Evolutionary conservation across 179 eudicot genomes (phyloP).

Genomic region (Heliamphora pulchella): DNA sequence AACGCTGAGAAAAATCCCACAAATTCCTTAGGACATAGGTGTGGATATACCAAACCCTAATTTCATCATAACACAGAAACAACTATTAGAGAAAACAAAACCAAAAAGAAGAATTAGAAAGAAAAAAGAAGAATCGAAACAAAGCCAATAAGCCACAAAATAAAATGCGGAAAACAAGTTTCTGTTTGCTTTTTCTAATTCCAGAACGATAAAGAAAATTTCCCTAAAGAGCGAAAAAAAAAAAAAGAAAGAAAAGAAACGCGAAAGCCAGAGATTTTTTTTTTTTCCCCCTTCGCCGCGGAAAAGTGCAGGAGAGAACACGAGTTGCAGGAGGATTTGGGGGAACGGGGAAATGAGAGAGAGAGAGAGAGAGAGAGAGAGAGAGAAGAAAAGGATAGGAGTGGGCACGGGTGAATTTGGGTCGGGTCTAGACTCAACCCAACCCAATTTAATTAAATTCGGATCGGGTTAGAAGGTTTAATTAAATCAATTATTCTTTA

Average conservation of each 20-base stretch:
- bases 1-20: conserved; percentile 8
- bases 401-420: no score
- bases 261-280: no score
- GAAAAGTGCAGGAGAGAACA: no score
- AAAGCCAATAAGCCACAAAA: conserved; percentile 1
- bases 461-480: no score
- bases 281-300: no score
- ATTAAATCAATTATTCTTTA: no score
- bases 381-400: background rate
- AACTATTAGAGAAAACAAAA: conserved; percentile 15
- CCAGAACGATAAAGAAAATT: background rate
- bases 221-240: background rate
- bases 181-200: background rate
- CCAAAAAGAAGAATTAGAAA: no score
- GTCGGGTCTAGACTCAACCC: no score
- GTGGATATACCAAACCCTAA: conserved; percentile 24
- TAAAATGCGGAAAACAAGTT: background rate
- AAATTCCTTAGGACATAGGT: background rate
- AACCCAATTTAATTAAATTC: no score
- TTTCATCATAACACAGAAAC: conserved; percentile 30
- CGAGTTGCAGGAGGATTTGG: background rate
- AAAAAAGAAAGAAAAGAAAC: background rate
- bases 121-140: conserved; percentile 4
- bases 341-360: background rate
- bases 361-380: background rate